Conservation (phyloP, 768 basidiomycete species). For the Fibroporia radiculosa region DNA sequence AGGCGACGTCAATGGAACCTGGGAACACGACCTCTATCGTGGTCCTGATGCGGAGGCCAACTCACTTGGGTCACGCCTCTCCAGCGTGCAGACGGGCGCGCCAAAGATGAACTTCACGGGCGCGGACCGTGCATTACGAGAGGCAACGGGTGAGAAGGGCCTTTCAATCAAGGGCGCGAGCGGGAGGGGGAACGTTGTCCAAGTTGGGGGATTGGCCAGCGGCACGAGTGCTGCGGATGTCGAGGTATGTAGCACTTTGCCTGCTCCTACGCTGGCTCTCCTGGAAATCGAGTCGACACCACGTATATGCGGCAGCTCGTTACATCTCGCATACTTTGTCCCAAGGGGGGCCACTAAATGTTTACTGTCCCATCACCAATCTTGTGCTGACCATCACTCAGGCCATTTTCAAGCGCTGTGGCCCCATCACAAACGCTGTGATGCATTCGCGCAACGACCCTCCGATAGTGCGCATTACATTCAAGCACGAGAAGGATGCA, state of each 20-base stretch:
- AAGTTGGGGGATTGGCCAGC: conserved; percentile 62
- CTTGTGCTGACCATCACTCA: conserved; percentile 10
- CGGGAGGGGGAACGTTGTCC: conserved; percentile 56
- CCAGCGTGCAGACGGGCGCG: conserved; percentile 28
- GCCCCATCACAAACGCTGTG: conserved; percentile 44
- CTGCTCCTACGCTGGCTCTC: conserved; percentile 1
- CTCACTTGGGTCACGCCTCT: conserved; percentile 50
- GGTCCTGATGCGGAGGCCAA: conserved; percentile 18
- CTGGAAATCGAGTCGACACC: not conserved
- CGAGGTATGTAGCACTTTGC: conserved; percentile 27
- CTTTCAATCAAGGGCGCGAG: conserved; percentile 68
- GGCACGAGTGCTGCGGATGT: conserved; percentile 84
- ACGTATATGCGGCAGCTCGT: too few species aligned
- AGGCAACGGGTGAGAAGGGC: conserved; percentile 38
- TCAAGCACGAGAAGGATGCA: conserved; percentile 57
- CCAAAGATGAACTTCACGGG: conserved; percentile 51
- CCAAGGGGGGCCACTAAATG: too few species aligned
- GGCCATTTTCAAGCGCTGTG: conserved; percentile 80
- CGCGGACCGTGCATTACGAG: conserved; percentile 54
- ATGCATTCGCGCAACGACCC: conserved; percentile 27
- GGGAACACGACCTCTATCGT: conserved; percentile 70
- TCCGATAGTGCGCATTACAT: conserved; percentile 60
- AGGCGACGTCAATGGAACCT: conserved; percentile 56
- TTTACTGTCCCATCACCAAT: too few species aligned
- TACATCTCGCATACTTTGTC: too few species aligned